Percentiles rank a stretch among this genome's conserved stretches.
These are phyloP conservation scores for Chlorella sp. DNA, from an alignment of 139 green algal genomes.

Conservation along the genomic window DNA sequence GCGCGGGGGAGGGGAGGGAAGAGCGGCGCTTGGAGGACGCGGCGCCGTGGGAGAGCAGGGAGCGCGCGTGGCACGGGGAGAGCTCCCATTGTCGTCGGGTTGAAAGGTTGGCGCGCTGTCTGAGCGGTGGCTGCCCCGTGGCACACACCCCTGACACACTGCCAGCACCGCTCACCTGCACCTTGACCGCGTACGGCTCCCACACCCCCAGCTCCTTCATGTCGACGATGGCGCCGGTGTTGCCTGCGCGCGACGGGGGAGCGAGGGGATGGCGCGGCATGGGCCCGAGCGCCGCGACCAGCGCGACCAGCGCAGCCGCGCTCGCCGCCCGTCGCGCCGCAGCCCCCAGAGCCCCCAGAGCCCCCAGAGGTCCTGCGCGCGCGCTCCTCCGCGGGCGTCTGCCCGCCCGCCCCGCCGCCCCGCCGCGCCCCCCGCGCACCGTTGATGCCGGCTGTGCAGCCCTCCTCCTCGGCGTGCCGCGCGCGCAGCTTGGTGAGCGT, in stretches of 20 bases:
- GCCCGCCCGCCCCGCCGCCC: neutral
- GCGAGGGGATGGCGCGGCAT: neutral
- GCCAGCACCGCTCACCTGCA: conserved; percentile 63
- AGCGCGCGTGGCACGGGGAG: too few relatives aligned
- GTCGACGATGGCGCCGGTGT: conserved; percentile 83
- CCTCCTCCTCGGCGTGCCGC: conserved; percentile 64
- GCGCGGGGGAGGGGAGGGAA: too few relatives aligned
- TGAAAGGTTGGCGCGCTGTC: too few relatives aligned
- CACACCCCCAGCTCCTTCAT: conserved; percentile 97
- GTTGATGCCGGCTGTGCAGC: conserved; percentile 85
- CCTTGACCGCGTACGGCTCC: conserved; percentile 95
- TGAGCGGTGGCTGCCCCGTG: too few relatives aligned
- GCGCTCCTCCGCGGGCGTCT: too few relatives aligned
- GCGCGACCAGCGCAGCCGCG: too few relatives aligned
- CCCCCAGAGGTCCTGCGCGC: too few relatives aligned
- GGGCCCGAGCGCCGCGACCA: neutral
- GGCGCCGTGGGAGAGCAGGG: too few relatives aligned
- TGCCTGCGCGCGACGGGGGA: conserved; percentile 7
- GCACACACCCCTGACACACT: neutral
- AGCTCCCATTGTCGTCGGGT: too few relatives aligned
- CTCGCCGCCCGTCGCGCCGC: too few relatives aligned
- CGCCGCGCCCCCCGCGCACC: conserved; percentile 37
- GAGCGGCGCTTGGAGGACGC: too few relatives aligned
- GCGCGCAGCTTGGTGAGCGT: conserved; percentile 97
- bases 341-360: too few relatives aligned